These are phyloP conservation scores for Fusarium marasasianum DNA, from an alignment of 2,329 filamentous ascomycete genomes.

Conservation along the genomic window DNA sequence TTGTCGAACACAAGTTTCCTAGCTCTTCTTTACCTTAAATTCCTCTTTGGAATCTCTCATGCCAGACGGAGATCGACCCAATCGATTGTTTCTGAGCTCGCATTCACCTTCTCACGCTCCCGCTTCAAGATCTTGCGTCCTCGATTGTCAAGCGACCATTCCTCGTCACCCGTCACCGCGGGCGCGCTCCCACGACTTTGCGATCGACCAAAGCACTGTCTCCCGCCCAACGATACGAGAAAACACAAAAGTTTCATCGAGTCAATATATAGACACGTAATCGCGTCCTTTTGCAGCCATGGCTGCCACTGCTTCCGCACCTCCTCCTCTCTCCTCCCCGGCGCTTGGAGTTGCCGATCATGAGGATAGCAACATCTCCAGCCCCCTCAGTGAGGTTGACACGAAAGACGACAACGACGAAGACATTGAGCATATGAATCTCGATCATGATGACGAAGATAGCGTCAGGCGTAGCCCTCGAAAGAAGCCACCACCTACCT, in stretches of 20 bases:
- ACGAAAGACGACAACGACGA: constrained; percentile 79
- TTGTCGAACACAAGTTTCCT: constrained; percentile 3
- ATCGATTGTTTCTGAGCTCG: constrained; percentile 9
- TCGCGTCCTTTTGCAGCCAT: constrained; percentile 49
- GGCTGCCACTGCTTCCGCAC: constrained; percentile 63
- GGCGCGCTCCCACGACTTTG: constrained; percentile 36
- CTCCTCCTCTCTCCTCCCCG: constrained; percentile 58
- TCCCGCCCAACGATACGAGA: constrained; percentile 1
- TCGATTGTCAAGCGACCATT: constrained; percentile 19
- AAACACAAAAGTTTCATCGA: constrained; percentile 3
- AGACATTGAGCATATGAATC: constrained; percentile 67
- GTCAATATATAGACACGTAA: constrained; percentile 19
- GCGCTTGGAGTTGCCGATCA: constrained; percentile 54
- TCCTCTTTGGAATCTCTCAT: constrained; percentile 16
- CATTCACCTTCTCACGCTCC: not conserved
- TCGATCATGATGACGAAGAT: constrained; percentile 51
- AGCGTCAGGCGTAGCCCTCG: constrained; percentile 42
- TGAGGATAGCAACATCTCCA: constrained; percentile 80
- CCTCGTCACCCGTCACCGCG: constrained; percentile 19
- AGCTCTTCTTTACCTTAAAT: not conserved
- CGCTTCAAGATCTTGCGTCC: not conserved
- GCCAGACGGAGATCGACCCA: constrained; percentile 8
- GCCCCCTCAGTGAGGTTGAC: constrained; percentile 91
- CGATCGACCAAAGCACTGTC: constrained; percentile 18
- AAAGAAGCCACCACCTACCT: constrained; percentile 46